Evolutionary conservation across 352 stramenopile species (phyloP), one percentile per base, ranked within the genome.

Genomic region (Globisporangium nagaii): DNA sequence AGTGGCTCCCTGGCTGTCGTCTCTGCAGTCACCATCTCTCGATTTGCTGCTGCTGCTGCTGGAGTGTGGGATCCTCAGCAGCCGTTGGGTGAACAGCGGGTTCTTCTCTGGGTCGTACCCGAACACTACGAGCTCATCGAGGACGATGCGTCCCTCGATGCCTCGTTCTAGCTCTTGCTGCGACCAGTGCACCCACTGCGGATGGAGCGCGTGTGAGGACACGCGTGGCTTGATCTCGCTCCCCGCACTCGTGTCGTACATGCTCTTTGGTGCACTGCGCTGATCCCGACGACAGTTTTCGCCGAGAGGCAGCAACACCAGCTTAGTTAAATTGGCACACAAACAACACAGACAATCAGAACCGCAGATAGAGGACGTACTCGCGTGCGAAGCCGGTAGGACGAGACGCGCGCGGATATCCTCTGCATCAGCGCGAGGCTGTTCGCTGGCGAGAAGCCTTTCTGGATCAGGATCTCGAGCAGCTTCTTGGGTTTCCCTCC

Each of bases 161-260:
- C 77, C 80, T 28, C 78, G 65, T 30, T 62, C 49, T 25, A 88
- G 51, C 48, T 88, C 75, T 40, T 84, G 70, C 20, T 86, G 75
- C 11, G 71, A 72, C 80, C 77, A 90, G 52, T 81, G 72, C 41
- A 69, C 71, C 80, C 80, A 90, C 53, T 75, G 62, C 0, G 80
- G 75, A 19, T 88, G 66, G 7, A 90, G 56, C 1, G 59, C 54
- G 3, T 71, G 64, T 8, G 67, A 28, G 3, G 63, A 9, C 6
- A 42, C 28, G 24, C 28, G 53, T 22, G 39, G 13, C 6, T 42
- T 66, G 10, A 15, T 7, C 30, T 53, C 63, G n/a, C 13, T 30
- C 13, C 49, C 39, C 25, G 52, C 59, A 3, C 56, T 53, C 32
- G 41, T 42, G 17, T 44, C 73, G 51, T 86, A 86, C 19, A 86